Evolutionary conservation across 108 stramenopile genomes (phyloP).

Genomic region (Bacterosira constricta): DNA sequence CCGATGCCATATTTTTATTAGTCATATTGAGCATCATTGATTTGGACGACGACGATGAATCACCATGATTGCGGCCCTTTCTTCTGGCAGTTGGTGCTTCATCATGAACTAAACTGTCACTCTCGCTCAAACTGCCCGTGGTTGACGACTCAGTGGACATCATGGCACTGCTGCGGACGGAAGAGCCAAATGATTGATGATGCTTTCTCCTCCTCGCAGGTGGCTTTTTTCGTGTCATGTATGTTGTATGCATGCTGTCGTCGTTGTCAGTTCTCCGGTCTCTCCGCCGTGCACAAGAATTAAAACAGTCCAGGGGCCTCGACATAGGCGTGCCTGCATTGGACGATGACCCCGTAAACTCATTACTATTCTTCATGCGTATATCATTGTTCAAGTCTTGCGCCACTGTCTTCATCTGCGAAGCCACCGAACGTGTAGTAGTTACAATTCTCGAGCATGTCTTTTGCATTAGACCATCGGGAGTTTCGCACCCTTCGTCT

Average conservation of each 20-base stretch:
- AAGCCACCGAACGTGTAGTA: conserved; percentile 3
- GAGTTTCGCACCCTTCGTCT: not conserved
- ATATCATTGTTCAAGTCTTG: conserved; percentile 2
- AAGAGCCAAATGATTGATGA: not conserved
- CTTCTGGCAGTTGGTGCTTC: too few relatives aligned
- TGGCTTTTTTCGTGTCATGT: too few relatives aligned
- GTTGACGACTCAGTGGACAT: not conserved
- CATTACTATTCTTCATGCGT: too few relatives aligned
- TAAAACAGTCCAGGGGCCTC: conserved; percentile 11
- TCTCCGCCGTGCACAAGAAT: too few relatives aligned
- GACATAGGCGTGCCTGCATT: not conserved
- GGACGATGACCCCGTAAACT: too few relatives aligned
- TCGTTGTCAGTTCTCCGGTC: too few relatives aligned
- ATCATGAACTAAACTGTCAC: conserved; percentile 5
- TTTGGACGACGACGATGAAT: too few relatives aligned
- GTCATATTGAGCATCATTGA: too few relatives aligned
- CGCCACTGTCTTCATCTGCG: not conserved
- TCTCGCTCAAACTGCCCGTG: not conserved
- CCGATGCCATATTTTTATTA: too few relatives aligned
- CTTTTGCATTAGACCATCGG: not conserved
- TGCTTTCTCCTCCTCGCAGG: too few relatives aligned
- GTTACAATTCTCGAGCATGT: conserved; percentile 7
- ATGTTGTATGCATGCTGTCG: too few relatives aligned
- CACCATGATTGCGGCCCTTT: too few relatives aligned
- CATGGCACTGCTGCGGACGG: not conserved